Base-by-base conservation (phyloP, 2,329 filamentous ascomycete genomes). In the Conoideocrella luteorostrata region DNA sequence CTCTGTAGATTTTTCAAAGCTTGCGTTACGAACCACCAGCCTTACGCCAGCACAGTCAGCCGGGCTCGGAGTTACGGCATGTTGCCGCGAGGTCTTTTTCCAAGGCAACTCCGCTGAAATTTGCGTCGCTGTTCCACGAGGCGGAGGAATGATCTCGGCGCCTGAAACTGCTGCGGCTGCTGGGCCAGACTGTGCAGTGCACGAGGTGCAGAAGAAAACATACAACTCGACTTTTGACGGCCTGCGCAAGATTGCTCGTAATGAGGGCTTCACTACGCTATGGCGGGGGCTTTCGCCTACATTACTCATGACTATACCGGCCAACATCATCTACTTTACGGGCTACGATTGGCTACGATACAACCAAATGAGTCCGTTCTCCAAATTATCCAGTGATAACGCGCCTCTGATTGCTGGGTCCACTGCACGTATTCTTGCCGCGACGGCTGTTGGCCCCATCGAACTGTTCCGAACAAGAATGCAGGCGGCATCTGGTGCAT, bases 251-350 rank as follows among this genome's bases (percentile, higher is more conserved):
- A 98, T 98, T 56, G 89, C 93, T 13, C 82, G 88, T 38, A 89
- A 97, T 60, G 93, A 98, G 68, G 93, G 93, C 1, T 59, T 89
- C 11, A 77, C 78, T 21, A 93, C 90, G 2, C 68, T 98, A 28
- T 98, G 93, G 91, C 79, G 93, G 48, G 93, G 93, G 0, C 70
- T 98, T 5, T 94, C 87, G n/a, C 91, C 93, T 0, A 98, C 93
- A 0, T 70, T 98, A 18, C 77, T 89, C 51, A 98, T 98, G 93
- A 83, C 89, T 0, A 78, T 98, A 5, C 93, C 93, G 0, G 88
- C 83, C 21, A 98, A 98, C 61, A 93, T 98, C 53, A 97, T 98
- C 52, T 98, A 98, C 67, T 96, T 97, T 58, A 94, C 93, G 11
- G 93, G 93, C 30, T 98, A 98, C 65, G 93, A 98, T 59, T 96